A percentile compares a stretch with the other conserved stretches of the same genome.
These are phyloP conservation scores for Podospora tetraspora DNA, from an alignment of 495 filamentous ascomycete species.

Conservation along the genomic window DNA sequence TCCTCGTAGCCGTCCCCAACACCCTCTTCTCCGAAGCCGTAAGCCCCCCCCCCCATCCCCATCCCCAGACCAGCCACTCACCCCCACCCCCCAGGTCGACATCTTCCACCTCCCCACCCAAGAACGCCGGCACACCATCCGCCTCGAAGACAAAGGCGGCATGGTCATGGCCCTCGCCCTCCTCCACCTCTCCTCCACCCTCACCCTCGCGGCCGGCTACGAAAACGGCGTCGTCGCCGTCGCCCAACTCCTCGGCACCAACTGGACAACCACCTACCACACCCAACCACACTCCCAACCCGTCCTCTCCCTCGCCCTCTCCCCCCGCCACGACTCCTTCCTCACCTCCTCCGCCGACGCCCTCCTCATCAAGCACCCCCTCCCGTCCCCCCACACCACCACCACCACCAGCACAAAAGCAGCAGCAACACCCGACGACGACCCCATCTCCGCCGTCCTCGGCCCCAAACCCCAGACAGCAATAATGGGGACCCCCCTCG, in stretches of 20 bases:
- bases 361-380: slow-evolving; percentile 45
- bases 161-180: slow-evolving; percentile 87
- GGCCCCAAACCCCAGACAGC: slow-evolving; percentile 11
- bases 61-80: not conserved
- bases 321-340: slow-evolving; percentile 55
- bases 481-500: slow-evolving; percentile 40
- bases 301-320: slow-evolving; percentile 69
- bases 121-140: slow-evolving; percentile 59
- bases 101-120: slow-evolving; percentile 80
- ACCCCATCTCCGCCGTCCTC: slow-evolving; percentile 23
- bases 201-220: slow-evolving; percentile 68
- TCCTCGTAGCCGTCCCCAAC: slow-evolving; percentile 71
- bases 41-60: slow-evolving; percentile 21
- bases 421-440: not conserved
- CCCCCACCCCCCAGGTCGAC: slow-evolving; percentile 53
- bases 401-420: not conserved
- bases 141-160: slow-evolving; percentile 58
- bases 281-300: slow-evolving; percentile 73
- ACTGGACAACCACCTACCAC: slow-evolving; percentile 62
- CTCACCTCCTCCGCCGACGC: slow-evolving; percentile 80
- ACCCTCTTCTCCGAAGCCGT: slow-evolving; percentile 69
- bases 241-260: slow-evolving; percentile 32
- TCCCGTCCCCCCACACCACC: slow-evolving; percentile 32
- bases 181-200: slow-evolving; percentile 38
- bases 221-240: slow-evolving; percentile 76